Conservation (phyloP, 208 protist genomes). For the Vickermania ingenoplastis region DNA sequence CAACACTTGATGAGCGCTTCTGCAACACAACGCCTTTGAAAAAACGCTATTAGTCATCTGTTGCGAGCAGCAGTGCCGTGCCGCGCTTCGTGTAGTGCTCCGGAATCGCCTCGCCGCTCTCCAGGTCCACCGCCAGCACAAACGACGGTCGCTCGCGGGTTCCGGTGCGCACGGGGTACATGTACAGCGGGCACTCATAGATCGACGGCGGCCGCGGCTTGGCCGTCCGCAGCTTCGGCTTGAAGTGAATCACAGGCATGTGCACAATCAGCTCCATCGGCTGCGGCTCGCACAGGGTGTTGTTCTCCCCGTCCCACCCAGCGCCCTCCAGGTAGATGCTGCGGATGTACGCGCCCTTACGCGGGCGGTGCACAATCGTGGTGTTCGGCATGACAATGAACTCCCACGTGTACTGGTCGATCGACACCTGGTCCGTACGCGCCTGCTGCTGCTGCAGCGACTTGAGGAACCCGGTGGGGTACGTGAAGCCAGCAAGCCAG, state of each 20-base stretch:
- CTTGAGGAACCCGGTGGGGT: constrained; percentile 98
- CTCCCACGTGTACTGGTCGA: constrained; percentile 97
- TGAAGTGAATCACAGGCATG: constrained; percentile 99
- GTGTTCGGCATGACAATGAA: constrained; percentile 90
- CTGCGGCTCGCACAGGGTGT: constrained; percentile 90
- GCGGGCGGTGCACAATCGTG: constrained; percentile 83
- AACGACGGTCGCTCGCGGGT: constrained; percentile 94
- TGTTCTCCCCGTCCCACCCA: constrained; percentile 88
- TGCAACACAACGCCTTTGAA: too few species aligned
- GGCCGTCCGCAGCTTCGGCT: constrained; percentile 86
- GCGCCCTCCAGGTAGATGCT: constrained; percentile 97
- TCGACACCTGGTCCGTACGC: constrained; percentile 85
- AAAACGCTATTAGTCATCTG: constrained; percentile 86
- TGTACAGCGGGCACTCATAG: constrained; percentile 96
- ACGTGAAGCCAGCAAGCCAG: constrained; percentile 98
- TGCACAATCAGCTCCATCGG: constrained; percentile 94
- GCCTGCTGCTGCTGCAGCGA: constrained; percentile 94
- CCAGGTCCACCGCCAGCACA: constrained; percentile 93
- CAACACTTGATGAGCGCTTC: too few species aligned
- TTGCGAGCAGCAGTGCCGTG: constrained; percentile 94
- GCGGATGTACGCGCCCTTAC: constrained; percentile 95
- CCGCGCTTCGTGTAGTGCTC: constrained; percentile 97
- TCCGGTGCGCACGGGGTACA: constrained; percentile 96
- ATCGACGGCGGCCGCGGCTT: constrained; percentile 73
- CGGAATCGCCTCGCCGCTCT: constrained; percentile 82